These are phyloP conservation scores for Antitrichia curtipendula DNA, from an alignment of 225 moss, liverwort and hornwort species.

Conservation along the genomic window DNA sequence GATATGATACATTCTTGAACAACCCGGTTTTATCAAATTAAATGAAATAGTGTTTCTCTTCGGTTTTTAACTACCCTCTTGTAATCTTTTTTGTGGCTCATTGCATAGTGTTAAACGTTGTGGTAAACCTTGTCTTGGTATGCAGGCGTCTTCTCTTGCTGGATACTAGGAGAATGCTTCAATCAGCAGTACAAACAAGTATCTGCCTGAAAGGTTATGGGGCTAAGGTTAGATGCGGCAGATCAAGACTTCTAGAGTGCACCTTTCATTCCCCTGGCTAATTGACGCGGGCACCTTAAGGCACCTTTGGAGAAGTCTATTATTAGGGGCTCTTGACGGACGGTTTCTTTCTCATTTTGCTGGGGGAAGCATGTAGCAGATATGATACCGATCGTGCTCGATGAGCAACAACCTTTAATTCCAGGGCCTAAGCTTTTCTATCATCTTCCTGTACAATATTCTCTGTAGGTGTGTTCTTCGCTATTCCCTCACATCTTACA, in stretches of 20 bases:
- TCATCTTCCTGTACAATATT: neutral
- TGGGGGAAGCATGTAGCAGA: slow-evolving; percentile 2
- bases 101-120: neutral
- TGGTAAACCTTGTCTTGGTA: neutral
- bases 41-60: neutral
- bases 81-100: neutral
- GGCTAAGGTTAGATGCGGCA: slow-evolving; percentile 1
- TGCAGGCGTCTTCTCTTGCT: slow-evolving; percentile 8
- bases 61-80: neutral
- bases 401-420: neutral
- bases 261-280: slow-evolving; percentile 7
- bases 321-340: neutral
- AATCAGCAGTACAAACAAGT: neutral
- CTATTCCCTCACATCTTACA: neutral
- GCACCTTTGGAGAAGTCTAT: neutral
- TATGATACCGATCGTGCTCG: neutral
- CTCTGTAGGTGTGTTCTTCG: slow-evolving; percentile 3
- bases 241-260: neutral
- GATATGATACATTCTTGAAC: neutral
- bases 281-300: neutral
- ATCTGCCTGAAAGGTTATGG: neutral
- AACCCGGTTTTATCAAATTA: neutral
- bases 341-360: neutral
- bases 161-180: slow-evolving; percentile 8
- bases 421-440: neutral